Percentiles rank a stretch among this genome's conserved stretches.
Conservation (phyloP, 2,329 filamentous ascomycete species). For the Ramichloridium luteum region DNA sequence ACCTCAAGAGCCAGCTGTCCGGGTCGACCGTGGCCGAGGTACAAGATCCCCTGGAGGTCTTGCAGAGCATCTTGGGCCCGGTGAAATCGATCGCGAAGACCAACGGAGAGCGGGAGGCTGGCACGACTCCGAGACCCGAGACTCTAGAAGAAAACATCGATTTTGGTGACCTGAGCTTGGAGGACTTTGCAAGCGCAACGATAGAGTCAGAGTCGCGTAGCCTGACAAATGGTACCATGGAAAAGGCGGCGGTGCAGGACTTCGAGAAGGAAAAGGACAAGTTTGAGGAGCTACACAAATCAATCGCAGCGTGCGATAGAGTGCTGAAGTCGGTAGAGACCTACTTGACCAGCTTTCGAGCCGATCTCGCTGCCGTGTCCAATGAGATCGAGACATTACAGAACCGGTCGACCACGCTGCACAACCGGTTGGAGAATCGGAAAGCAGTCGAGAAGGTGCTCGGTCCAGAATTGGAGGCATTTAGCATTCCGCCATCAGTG, state of each 20-base stretch:
- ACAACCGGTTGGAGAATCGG: slow-evolving; percentile 74
- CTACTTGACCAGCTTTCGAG: slow-evolving; percentile 84
- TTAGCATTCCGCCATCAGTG: slow-evolving; percentile 72
- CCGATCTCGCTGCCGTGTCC: slow-evolving; percentile 82
- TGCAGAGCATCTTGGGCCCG: slow-evolving; percentile 48
- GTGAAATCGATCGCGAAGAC: background rate
- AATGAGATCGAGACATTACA: slow-evolving; percentile 92
- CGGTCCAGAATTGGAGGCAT: slow-evolving; percentile 79
- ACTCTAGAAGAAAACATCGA: slow-evolving; percentile 55
- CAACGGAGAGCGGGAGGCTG: background rate
- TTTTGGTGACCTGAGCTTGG: slow-evolving; percentile 65
- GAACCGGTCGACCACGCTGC: slow-evolving; percentile 69
- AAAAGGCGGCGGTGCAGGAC: slow-evolving; percentile 36
- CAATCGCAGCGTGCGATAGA: slow-evolving; percentile 81
- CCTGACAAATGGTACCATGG: slow-evolving; percentile 14
- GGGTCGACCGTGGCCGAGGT: slow-evolving; percentile 42
- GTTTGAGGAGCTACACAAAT: slow-evolving; percentile 81
- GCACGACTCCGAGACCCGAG: slow-evolving; percentile 5
- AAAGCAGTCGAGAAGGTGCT: slow-evolving; percentile 80
- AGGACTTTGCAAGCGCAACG: slow-evolving; percentile 48
- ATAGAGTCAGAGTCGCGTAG: slow-evolving; percentile 7
- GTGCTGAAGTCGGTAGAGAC: slow-evolving; percentile 85
- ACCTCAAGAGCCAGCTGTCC: slow-evolving; percentile 47
- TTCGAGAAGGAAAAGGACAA: slow-evolving; percentile 63
- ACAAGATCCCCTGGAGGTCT: slow-evolving; percentile 57